Percentiles rank a stretch among this genome's conserved stretches.
phyloP scores from a whole-genome alignment of 2,329 filamentous ascomycete genomes.

The Rhinocladiella mackenziei region DNA sequence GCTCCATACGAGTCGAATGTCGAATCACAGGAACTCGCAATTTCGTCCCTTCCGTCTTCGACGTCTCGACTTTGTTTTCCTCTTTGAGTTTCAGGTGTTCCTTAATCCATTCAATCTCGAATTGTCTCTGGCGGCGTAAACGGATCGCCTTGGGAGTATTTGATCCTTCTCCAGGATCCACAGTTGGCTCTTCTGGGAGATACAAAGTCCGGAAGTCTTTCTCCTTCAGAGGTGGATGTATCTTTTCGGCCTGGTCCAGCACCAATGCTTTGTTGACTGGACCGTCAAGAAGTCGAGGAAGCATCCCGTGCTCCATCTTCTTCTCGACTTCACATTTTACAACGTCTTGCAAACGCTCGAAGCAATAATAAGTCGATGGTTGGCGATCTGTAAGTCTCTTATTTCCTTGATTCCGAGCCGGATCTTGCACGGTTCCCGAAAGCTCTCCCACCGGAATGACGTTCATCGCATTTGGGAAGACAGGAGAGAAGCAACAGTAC shows the following conservation, averaged over 20 bases:
- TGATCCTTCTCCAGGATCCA: conserved; percentile 9
- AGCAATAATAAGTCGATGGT: conserved; percentile 8
- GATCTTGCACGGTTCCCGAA: conserved; percentile 7
- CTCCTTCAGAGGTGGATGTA: conserved; percentile 6
- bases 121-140: conserved; percentile 19
- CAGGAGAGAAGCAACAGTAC: conserved; percentile 10
- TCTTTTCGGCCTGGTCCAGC: conserved; percentile 7
- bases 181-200: conserved; percentile 8
- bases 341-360: conserved; percentile 8
- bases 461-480: conserved; percentile 8
- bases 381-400: not conserved
- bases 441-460: conserved; percentile 11
- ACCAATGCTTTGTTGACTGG: conserved; percentile 2
- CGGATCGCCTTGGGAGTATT: conserved; percentile 9
- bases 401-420: not conserved
- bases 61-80: not conserved
- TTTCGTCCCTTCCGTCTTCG: not conserved
- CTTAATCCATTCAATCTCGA: conserved; percentile 12
- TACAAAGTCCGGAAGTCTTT: conserved; percentile 9
- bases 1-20: not conserved
- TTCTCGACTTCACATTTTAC: not conserved
- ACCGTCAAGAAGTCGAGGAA: conserved; percentile 8
- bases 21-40: not conserved
- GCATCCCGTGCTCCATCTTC: not conserved
- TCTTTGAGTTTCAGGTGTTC: conserved; percentile 1